These are phyloP conservation scores for Spinellus fusiger DNA, from an alignment of 192 early-diverging fungal genomes.

Conservation along the genomic window DNA sequence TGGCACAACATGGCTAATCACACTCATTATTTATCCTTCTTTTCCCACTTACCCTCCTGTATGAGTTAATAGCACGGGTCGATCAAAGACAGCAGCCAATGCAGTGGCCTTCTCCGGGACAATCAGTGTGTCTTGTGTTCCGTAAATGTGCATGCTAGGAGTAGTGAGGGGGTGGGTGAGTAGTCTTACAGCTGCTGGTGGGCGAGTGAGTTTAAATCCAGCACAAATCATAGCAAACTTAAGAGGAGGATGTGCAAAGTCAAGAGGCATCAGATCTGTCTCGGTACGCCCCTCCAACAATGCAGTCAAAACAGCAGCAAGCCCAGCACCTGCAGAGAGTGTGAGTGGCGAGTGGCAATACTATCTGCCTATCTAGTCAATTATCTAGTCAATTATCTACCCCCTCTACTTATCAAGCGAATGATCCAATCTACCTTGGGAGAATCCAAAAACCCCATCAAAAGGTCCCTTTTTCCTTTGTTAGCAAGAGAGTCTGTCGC, in stretches of 20 bases:
- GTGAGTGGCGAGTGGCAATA: neutral
- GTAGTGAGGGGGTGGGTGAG: slow-evolving; percentile 15
- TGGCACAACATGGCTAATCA: slow-evolving; percentile 24
- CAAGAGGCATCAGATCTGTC: slow-evolving; percentile 8
- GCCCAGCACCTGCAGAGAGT: slow-evolving; percentile 29
- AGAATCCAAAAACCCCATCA: slow-evolving; percentile 52
- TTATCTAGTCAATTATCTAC: neutral
- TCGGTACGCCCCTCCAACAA: slow-evolving; percentile 30
- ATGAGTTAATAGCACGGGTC: slow-evolving; percentile 19
- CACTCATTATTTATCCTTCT: neutral
- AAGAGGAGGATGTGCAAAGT: slow-evolving; percentile 36
- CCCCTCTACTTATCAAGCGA: neutral
- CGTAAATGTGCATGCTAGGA: slow-evolving; percentile 34
- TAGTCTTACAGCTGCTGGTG: neutral
- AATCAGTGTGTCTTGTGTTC: slow-evolving; percentile 29
- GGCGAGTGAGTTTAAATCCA: slow-evolving; percentile 28
- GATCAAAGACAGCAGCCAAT: slow-evolving; percentile 10
- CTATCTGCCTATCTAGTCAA: neutral
- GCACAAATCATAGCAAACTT: slow-evolving; percentile 44
- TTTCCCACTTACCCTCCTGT: slow-evolving; percentile 30
- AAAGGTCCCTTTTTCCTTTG: slow-evolving; percentile 40
- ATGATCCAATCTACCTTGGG: slow-evolving; percentile 39
- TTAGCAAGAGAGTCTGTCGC: neutral
- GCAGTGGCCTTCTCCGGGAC: slow-evolving; percentile 14
- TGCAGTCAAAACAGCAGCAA: slow-evolving; percentile 39